Conservation (phyloP, 2,329 filamentous ascomycete species). For the Penicillium italicum region DNA sequence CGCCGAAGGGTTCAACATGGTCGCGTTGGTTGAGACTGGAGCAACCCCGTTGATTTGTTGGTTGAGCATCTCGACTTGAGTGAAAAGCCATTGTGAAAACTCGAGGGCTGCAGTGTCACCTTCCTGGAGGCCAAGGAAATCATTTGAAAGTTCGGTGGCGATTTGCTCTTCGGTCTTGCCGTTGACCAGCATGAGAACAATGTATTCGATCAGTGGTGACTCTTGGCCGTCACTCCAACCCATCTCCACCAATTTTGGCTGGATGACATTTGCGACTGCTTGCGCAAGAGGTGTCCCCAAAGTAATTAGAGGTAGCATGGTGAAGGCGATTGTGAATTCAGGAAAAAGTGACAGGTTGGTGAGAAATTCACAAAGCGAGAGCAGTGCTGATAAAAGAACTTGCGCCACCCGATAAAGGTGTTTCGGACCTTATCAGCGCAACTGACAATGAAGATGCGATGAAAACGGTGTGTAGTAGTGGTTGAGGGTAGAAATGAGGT, state of each 20-base stretch:
- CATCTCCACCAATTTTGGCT: constrained; percentile 86
- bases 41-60: constrained; percentile 56
- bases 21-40: constrained; percentile 24
- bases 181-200: constrained; percentile 94
- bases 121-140: constrained; percentile 75
- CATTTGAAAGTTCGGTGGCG: constrained; percentile 78
- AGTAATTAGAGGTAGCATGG: constrained; percentile 58
- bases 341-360: background rate
- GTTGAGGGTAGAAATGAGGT: background rate
- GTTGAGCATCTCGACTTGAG: constrained; percentile 69
- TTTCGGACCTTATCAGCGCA: constrained; percentile 2
- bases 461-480: background rate
- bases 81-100: constrained; percentile 91
- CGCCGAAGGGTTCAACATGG: constrained; percentile 32
- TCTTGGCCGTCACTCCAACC: constrained; percentile 86
- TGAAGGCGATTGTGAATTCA: background rate
- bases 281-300: constrained; percentile 79
- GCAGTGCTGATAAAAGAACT: constrained; percentile 5
- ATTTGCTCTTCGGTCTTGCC: constrained; percentile 91
- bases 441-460: background rate
- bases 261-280: constrained; percentile 75
- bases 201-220: constrained; percentile 87
- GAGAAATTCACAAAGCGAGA: constrained; percentile 5
- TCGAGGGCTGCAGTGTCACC: constrained; percentile 79
- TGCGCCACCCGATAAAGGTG: constrained; percentile 19